Conservation (phyloP, 2,329 filamentous ascomycete species). For the Fusarium falciforme region DNA sequence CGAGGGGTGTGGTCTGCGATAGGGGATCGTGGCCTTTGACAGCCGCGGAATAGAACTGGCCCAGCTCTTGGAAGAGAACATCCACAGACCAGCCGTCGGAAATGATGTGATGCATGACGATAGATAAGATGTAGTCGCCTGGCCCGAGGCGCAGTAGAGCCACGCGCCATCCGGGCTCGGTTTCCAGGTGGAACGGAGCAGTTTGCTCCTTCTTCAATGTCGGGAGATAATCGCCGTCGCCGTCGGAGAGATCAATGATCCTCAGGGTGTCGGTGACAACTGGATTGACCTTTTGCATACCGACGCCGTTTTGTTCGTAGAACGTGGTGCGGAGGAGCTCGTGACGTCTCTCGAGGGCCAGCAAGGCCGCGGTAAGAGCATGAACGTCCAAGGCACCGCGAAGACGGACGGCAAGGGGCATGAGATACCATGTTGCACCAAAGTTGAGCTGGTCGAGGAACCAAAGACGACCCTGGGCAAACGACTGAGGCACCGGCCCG, state of each 20-base stretch:
- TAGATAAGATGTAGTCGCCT: conserved; percentile 19
- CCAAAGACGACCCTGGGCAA: conserved; percentile 29
- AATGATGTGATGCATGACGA: conserved; percentile 30
- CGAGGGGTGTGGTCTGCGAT: conserved; percentile 22
- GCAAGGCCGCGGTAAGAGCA: conserved; percentile 4
- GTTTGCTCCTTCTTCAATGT: background rate
- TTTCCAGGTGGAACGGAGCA: background rate
- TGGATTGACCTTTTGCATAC: conserved; percentile 12
- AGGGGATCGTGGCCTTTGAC: conserved; percentile 16
- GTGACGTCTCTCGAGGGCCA: conserved; percentile 17
- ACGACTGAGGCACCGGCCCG: conserved; percentile 18
- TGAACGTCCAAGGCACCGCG: conserved; percentile 2
- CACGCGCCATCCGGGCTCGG: conserved; percentile 2
- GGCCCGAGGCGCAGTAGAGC: background rate
- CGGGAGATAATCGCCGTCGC: background rate
- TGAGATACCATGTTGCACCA: conserved; percentile 10
- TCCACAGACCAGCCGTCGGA: conserved; percentile 34
- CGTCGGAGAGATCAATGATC: background rate
- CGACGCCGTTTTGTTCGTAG: background rate
- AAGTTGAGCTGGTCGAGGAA: conserved; percentile 27
- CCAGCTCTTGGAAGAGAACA: conserved; percentile 17
- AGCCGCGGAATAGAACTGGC: conserved; percentile 8
- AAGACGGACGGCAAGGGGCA: conserved; percentile 14
- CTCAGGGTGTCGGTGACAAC: background rate
- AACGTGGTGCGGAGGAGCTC: conserved; percentile 25